These are phyloP conservation scores for Camellia japonica DNA, from an alignment of 148 eudicot species.

Conservation along the genomic window DNA sequence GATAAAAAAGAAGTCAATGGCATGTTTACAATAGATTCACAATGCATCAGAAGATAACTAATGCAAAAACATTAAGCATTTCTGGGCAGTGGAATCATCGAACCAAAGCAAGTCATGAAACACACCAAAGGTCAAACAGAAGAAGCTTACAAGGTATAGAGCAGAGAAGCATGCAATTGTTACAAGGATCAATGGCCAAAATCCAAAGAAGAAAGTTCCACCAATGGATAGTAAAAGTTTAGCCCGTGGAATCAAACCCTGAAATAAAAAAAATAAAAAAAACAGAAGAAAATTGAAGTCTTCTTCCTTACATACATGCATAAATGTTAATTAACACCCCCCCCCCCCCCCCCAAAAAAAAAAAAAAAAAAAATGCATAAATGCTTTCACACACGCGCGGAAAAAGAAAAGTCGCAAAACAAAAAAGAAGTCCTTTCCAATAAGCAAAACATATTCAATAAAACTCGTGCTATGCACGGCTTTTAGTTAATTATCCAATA, in stretches of 20 bases:
- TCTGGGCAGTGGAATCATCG: not conserved
- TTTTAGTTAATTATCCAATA: no score
- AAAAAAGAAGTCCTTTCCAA: not conserved
- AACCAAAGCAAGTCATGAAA: not conserved
- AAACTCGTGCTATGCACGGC: no score
- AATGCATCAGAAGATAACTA: not conserved
- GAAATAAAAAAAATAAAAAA: constrained; percentile 8
- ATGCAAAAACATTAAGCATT: not conserved
- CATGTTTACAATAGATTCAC: not conserved
- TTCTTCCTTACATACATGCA: not conserved
- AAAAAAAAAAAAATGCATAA: no score
- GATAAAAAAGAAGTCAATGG: no score
- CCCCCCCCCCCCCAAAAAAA: no score
- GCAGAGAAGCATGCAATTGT: constrained; percentile 65
- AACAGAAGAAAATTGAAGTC: not conserved
- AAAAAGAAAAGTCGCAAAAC: not conserved
- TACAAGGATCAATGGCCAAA: constrained; percentile 77
- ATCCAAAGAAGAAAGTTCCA: constrained; percentile 77
- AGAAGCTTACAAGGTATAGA: constrained; percentile 67
- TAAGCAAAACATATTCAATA: not conserved
- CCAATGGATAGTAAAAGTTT: constrained; percentile 73
- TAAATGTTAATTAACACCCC: not conserved
- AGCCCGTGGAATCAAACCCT: constrained; percentile 90
- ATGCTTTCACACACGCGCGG: not conserved
- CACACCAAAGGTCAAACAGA: constrained; percentile 1